Base-by-base conservation (phyloP, 768 basidiomycete genomes). In the Tylopilus intermedius region DNA sequence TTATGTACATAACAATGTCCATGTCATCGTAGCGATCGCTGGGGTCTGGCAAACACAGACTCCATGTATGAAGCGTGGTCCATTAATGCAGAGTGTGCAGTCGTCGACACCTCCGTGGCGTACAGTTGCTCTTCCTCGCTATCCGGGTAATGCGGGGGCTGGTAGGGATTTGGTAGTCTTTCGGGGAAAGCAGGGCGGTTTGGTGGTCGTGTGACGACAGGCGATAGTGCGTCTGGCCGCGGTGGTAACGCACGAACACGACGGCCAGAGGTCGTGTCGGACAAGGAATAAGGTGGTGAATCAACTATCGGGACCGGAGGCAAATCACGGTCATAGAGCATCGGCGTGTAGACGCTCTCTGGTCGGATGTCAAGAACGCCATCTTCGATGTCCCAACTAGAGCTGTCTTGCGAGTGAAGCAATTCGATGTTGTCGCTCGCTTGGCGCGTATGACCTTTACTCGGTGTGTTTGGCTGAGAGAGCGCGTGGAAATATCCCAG, bases 401-500 rank as follows among this genome's bases (percentile, higher is more conserved):
- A 33, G 50, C 54, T 56, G 30, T 38, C 38, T 38, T 18, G 38
- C 38, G 38, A 18, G n/a, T 24, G 53, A 26, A 69, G 69, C 49
- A 69, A 35, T 52, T 71, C 65, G 46, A 69, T 57, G 7, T 58
- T 40, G 51, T 71, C 69, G 14, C 69, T 69, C 30, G 38, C 41
- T 46, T 60, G 58, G 29, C 65, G 63, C 35, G 57, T 32, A 37
- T 69, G 67, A 13, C 45, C 15, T 11, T 45, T 32, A 9, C 50
- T 27, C 37, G 18, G 15, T 35, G 53, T 38, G 2, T 52, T 47
- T 2, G 63, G 69, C 15, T 26, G 29, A 27, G 65, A 53, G 33
- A 69, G 33, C 7, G 67, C 61, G 11, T 69, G 69, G 30, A 67
- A 71, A 32, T 62, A 69, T n/a, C 65, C 69, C 48, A 69, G 39